Evolutionary conservation across 768 basidiomycete species (phyloP), one percentile per base, ranked within the genome.

Genomic region (Pisolithus albus): DNA sequence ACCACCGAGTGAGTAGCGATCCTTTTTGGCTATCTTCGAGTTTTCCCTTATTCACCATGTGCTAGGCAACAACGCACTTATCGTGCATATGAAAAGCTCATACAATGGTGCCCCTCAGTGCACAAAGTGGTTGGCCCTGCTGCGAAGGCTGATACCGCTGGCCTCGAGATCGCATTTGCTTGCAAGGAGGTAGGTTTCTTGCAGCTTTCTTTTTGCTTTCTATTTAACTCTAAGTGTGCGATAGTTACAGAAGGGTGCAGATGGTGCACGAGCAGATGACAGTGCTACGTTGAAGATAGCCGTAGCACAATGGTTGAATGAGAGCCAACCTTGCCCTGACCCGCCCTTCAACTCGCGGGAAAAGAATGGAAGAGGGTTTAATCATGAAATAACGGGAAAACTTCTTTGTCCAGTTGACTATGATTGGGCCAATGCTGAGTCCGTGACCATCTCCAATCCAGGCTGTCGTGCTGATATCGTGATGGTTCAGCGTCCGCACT

Each of bases 341-440:
- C 54, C 52, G 0, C 28, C 40, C 16, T 11, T 59, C n/a, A 4
- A 10, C 3, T 28, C 28, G 3, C 6, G 0, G 19, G 32, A 41
- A 7, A 52, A 48, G 39, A 9, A 2, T 15, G 50, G 41, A 1
- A 28, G 40, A 1, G 54, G 59, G 0, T 56, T 60, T n/a, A 16
- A 26, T 4, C 50, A 60, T 9, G 43, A 58, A 1, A 8, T 37
- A 9, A 60, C 54, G 0, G 59, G 54, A 7, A 2, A 19, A 4
- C 40, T 60, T 2, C 39, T 60, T 7, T 56, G 52, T 23, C 59
- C 54, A 0, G 42, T 55, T 1, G 57, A 60, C 28, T 60, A 58
- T 21, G 10, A 58, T 18, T 60, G 59, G 59, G 10, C 10, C 15
- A 49, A 59, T 19, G 2, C 24, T 0, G 4, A n/a, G 51, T 57